Percentiles rank a stretch among this genome's conserved stretches.
These are phyloP conservation scores for Vitis hybrid DNA, from an alignment of 177 flowering plant species.

Conservation along the genomic window DNA sequence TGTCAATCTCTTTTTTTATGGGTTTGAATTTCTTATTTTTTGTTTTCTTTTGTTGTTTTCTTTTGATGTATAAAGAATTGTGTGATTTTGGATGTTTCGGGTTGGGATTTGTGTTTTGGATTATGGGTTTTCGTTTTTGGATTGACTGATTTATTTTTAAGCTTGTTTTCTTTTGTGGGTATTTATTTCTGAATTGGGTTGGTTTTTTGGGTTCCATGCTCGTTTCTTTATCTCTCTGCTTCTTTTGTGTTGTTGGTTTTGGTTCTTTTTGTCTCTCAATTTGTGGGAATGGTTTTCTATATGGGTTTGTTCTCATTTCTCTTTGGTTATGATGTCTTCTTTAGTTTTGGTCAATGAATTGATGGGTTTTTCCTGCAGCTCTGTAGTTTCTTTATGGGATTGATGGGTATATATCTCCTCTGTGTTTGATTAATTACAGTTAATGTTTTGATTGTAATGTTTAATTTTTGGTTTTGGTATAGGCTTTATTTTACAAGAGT, in stretches of 20 bases:
- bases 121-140: neutral
- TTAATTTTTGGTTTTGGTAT: conserved; percentile 6
- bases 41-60: neutral
- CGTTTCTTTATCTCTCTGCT: neutral
- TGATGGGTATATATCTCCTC: neutral
- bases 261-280: neutral
- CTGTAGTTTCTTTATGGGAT: too few relatives aligned
- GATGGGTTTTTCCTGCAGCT: neutral
- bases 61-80: neutral
- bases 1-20: neutral
- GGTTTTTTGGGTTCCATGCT: neutral
- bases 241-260: neutral
- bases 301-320: neutral
- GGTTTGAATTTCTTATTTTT: neutral
- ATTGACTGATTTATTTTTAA: neutral
- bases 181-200: neutral
- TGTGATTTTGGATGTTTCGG: neutral
- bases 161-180: conserved; percentile 6
- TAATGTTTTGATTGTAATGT: neutral
- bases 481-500: conserved; percentile 89
- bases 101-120: neutral
- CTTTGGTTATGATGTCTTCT: conserved; percentile 3
- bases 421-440: neutral
- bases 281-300: neutral
- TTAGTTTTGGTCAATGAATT: neutral